Conservation (phyloP, 1,284 basidiomycete species). For the Malassezia sp. region DNA sequence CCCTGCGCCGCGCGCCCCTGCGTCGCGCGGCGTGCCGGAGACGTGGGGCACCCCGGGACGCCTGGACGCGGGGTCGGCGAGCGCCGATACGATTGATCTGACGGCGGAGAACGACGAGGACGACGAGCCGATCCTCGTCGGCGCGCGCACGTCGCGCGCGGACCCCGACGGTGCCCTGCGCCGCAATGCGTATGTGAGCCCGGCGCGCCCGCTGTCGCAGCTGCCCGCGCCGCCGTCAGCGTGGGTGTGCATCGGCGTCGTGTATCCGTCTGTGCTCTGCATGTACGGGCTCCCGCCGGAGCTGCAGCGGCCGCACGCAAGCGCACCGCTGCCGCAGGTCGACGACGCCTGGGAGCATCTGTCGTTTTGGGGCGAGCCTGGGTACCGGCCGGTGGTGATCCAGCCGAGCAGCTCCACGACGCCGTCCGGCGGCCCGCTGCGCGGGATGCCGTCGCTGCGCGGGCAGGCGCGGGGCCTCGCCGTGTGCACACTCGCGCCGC, state of each 20-base stretch:
- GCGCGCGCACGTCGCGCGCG: constrained; percentile 2
- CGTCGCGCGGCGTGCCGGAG: too few species aligned
- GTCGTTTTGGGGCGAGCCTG: constrained; percentile 30
- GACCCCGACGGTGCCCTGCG: neutral
- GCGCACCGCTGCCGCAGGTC: constrained; percentile 9
- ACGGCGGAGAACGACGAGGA: constrained; percentile 23
- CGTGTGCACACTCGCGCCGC: constrained; percentile 5
- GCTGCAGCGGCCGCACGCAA: constrained; percentile 17
- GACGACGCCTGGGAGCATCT: constrained; percentile 14
- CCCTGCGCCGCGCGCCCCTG: too few species aligned
- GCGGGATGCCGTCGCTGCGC: neutral
- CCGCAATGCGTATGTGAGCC: constrained; percentile 13
- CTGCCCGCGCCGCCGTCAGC: too few species aligned
- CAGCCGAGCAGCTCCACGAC: constrained; percentile 1
- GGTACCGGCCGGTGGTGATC: constrained; percentile 32
- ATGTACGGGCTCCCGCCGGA: constrained; percentile 31
- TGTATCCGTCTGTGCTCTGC: constrained; percentile 32
- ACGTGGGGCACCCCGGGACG: too few species aligned
- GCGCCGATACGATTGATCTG: constrained; percentile 9
- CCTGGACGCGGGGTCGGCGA: too few species aligned
- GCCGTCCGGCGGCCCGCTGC: neutral
- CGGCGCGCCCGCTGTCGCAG: constrained; percentile 14
- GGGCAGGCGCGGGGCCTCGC: constrained; percentile 6
- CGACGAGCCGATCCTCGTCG: constrained; percentile 30
- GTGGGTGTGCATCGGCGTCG: constrained; percentile 37